These are phyloP conservation scores for Adenanthera pavonina DNA, from an alignment of 306 rosid species.

Conservation along the genomic window DNA sequence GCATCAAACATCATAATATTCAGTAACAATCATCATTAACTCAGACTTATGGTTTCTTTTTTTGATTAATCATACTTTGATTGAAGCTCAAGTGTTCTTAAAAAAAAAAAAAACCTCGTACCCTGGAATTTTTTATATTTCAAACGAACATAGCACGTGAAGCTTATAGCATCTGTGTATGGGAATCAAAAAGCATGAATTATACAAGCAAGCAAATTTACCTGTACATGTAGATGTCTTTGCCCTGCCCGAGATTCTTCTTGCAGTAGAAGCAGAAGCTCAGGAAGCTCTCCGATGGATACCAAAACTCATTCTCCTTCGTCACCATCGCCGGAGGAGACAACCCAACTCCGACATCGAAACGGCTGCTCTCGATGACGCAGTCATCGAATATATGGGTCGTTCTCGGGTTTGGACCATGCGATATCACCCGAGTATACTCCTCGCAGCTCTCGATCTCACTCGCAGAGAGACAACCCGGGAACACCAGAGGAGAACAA, in stretches of 20 bases:
- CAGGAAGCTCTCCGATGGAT: conserved; percentile 62
- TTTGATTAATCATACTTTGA: conserved; percentile 20
- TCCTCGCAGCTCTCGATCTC: conserved; percentile 83
- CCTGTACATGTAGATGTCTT: conserved; percentile 98
- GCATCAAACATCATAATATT: too few species aligned
- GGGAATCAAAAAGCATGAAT: neutral
- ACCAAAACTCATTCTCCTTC: conserved; percentile 38
- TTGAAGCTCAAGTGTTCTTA: neutral
- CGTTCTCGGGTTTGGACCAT: conserved; percentile 78
- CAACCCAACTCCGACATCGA: conserved; percentile 44
- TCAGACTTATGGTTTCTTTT: neutral
- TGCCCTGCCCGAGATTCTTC: conserved; percentile 70
- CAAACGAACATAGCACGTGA: neutral
- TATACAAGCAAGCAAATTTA: conserved; percentile 29
- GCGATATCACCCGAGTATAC: conserved; percentile 72
- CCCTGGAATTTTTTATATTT: neutral
- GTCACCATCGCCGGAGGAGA: conserved; percentile 35
- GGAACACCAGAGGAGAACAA: conserved; percentile 40
- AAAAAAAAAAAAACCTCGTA: neutral
- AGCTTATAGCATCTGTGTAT: neutral
- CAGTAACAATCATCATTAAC: neutral
- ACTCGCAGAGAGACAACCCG: conserved; percentile 54
- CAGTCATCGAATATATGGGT: conserved; percentile 75
- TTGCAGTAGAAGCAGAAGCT: conserved; percentile 78
- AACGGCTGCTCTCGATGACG: conserved; percentile 60